A percentile compares a stretch with the other conserved stretches of the same genome.
Conservation (phyloP, 805 yeast genomes). For the Kuraishia piskuri region DNA sequence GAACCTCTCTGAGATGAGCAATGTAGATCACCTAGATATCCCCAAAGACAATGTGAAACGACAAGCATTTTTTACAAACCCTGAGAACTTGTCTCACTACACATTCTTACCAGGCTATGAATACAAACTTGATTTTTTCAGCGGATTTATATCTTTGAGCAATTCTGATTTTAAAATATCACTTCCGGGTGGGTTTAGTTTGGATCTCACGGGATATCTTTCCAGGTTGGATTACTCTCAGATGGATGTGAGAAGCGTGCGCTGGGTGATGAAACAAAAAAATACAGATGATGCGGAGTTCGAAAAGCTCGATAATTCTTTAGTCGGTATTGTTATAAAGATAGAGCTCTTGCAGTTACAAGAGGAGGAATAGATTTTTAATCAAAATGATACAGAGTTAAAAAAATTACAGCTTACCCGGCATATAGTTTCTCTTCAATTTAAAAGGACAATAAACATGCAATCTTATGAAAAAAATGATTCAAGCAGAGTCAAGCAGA, state of each 20-base stretch:
- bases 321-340: not conserved
- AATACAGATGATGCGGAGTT: not conserved
- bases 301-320: not conserved
- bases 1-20: slow-evolving; percentile 7
- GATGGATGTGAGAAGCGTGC: not conserved
- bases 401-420: too few species aligned
- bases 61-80: slow-evolving; percentile 33
- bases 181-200: slow-evolving; percentile 8
- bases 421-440: too few species aligned
- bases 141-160: slow-evolving; percentile 6
- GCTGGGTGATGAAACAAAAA: not conserved
- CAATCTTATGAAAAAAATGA: too few species aligned
- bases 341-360: not conserved
- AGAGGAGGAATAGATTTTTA: too few species aligned
- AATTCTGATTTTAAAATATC: slow-evolving; percentile 6
- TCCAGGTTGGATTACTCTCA: not conserved
- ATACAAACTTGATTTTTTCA: slow-evolving; percentile 7
- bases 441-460: too few species aligned
- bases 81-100: slow-evolving; percentile 29
- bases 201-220: slow-evolving; percentile 7
- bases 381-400: too few species aligned
- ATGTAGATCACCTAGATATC: slow-evolving; percentile 17
- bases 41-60: slow-evolving; percentile 30
- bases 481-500: too few species aligned
- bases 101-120: slow-evolving; percentile 17